Evolutionary conservation across 2,329 filamentous ascomycete genomes (phyloP), one percentile per base, ranked within the genome.

Genomic region (Pseudogymnoascus sp.): DNA sequence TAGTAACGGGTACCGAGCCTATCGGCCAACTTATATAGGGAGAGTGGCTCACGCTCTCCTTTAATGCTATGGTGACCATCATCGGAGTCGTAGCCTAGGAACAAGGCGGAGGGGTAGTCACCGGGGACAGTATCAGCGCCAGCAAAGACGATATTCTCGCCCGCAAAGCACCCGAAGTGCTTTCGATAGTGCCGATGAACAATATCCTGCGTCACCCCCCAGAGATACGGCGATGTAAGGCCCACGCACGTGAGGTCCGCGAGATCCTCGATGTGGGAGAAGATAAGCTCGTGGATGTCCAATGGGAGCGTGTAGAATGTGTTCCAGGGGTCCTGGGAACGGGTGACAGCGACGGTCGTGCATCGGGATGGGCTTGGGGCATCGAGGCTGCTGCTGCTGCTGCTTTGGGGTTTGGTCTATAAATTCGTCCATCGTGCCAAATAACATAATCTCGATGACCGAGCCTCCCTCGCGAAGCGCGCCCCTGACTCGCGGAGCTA

Each of bases 241-340:
- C 41, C 41, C 2, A 45, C 41, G 19, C 41, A 21, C 7, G 14
- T 21, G 11, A 45, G 8, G 19, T 45, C 67, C 69, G 60, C 65
- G 64, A 21, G 68, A 69, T 62, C 70, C 69, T 31, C 28, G 28
- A 61, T 62, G 63, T 62, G 61, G 61, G 34, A 64, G 37, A 65
- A 70, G 68, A 64, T 70, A 68, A 41, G 69, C 65, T 43, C 67
- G 68, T 63, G 67, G 69, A 62, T 65, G 57, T 45, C 63, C 63
- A 21, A 66, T 61, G 61, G 68, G 68, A 21, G 63, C 3, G 23
- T 60, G 23, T 3, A 31, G 51, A 31, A 60, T 7, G 7, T 21
- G 10, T 28, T 4, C 51, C 6, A 7, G 51, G 51, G 21, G 5
- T 23, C 3, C 28, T 31, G 28, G 7, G 7, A 1, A 10, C 28